These are phyloP conservation scores for Sophora flavescens DNA, from an alignment of 306 rosid species.

Conservation along the genomic window DNA sequence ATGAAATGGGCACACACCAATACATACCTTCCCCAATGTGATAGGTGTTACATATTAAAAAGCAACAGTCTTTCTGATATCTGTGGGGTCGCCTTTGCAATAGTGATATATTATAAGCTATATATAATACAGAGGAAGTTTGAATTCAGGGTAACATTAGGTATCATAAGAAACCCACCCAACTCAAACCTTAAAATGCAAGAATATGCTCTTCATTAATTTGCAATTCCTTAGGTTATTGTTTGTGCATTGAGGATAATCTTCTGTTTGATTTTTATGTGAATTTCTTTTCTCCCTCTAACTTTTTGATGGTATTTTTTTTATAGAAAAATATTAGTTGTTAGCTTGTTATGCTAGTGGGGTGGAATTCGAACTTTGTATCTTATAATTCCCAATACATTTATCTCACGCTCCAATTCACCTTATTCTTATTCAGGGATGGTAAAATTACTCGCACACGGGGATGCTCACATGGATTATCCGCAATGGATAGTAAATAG, in stretches of 20 bases:
- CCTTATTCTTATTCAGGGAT: too few relatives aligned
- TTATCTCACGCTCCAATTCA: too few relatives aligned
- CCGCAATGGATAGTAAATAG: too few relatives aligned
- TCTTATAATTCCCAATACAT: too few relatives aligned
- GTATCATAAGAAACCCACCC: constrained; percentile 34
- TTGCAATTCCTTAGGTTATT: not conserved
- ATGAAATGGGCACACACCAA: constrained; percentile 10
- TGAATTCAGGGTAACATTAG: constrained; percentile 35
- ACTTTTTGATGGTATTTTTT: too few relatives aligned
- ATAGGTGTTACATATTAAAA: constrained; percentile 15
- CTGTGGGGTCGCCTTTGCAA: not conserved
- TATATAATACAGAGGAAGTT: not conserved
- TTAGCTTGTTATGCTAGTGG: too few relatives aligned
- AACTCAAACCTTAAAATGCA: constrained; percentile 16
- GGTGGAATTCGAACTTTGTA: too few relatives aligned
- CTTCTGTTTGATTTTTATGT: too few relatives aligned
- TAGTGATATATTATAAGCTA: constrained; percentile 27
- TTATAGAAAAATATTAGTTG: too few relatives aligned
- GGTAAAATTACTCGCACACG: too few relatives aligned
- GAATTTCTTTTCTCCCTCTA: too few relatives aligned
- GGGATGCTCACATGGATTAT: too few relatives aligned
- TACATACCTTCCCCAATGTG: constrained; percentile 20
- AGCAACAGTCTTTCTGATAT: not conserved
- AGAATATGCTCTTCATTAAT: not conserved
- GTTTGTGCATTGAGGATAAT: not conserved